Evolutionary conservation across 345 rosid species (phyloP), one percentile per base, ranked within the genome.

Genomic region (Citrus inodora): DNA sequence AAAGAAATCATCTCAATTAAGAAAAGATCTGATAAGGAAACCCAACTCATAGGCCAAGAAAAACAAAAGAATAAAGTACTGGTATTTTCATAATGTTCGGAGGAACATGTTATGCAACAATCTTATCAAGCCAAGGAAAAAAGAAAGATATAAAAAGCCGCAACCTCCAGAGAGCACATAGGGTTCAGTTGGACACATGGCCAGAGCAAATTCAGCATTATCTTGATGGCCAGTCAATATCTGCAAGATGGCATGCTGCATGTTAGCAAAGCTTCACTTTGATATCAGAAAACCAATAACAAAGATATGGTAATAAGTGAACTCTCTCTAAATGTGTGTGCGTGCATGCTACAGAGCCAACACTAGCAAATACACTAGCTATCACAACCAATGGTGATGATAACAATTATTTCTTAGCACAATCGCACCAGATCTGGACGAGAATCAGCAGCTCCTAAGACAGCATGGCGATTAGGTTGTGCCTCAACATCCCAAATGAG

Each of bases 401-500:
- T 53, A 56, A 42, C 32, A 65, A 53, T 21, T 24, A 37, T 60
- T 56, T 62, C 66, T 32, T 67, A 9, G n/a, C 35, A 21, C 11
- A 46, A 14, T 68, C 81, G 33, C 75, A 90, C 92, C 87, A 90
- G 74, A 85, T 90, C 90, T 74, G 94, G 92, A 60, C 63, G 80
- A 81, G 94, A 90, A 51, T 56, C 80, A 35, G 86, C 7, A 69
- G 89, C 88, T 71, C 91, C 92, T 48, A 83, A 68, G 61, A 81
- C 84, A 70, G 92, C 87, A 55, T 89, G 92, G 46, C 90, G 91
- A 82, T 87, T 85, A 59, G 92, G 91, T 67, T 90, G 92, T 27
- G 88, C 81, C 78, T 90, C 93, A 33, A 88, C 89, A 81, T 90
- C 90, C 93, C 94, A 90, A 67, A 90, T 90, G 70, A 90, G 83